Evolutionary conservation across 768 basidiomycete species (phyloP).

Genomic region (Termitomyces sp.): DNA sequence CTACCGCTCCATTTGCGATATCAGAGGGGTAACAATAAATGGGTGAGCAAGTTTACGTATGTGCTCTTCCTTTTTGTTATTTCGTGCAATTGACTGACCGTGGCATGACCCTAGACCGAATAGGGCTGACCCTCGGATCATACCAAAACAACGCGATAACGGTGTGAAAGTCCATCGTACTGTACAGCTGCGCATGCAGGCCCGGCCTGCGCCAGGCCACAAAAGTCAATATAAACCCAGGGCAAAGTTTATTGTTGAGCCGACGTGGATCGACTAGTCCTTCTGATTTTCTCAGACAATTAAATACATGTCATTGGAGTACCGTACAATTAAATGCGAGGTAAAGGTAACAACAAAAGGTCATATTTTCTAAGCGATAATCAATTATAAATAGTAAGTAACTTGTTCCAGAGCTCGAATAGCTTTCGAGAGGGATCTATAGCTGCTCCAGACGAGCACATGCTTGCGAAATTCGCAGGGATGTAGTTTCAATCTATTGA

Average conservation of each 20-base stretch:
- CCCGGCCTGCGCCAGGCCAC: conserved; percentile 27
- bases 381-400: too few species aligned
- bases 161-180: conserved; percentile 46
- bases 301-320: too few species aligned
- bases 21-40: conserved; percentile 29
- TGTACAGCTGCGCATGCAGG: conserved; percentile 53
- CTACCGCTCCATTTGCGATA: conserved; percentile 32
- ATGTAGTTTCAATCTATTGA: background rate
- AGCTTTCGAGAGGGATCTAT: background rate
- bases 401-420: too few species aligned
- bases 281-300: background rate
- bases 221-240: conserved; percentile 25
- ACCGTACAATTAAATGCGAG: too few species aligned
- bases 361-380: too few species aligned
- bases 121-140: conserved; percentile 31
- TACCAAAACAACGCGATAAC: conserved; percentile 33
- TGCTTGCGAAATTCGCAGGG: background rate
- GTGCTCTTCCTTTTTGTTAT: background rate
- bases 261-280: conserved; percentile 29
- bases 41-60: conserved; percentile 23
- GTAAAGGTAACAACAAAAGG: too few species aligned
- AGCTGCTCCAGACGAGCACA: background rate
- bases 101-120: conserved; percentile 21
- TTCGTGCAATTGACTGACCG: background rate
- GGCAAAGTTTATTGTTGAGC: conserved; percentile 26